phyloP scores from a whole-genome alignment of 2,329 filamentous ascomycete species.

The Xylariaceae sp. region DNA sequence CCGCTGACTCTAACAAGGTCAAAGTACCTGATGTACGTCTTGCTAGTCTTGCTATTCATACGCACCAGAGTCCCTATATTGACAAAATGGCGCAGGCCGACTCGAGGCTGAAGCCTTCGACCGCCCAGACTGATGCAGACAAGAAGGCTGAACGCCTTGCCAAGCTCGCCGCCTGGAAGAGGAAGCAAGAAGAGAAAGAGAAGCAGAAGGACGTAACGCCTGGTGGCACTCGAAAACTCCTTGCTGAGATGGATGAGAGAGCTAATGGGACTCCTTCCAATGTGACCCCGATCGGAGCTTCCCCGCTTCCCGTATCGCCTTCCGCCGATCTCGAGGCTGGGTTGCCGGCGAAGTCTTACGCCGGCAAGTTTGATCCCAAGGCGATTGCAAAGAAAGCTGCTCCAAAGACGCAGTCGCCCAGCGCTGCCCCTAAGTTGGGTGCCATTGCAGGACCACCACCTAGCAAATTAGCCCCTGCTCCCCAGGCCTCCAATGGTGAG shows the following conservation, averaged over 20 bases:
- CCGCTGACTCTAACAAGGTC: slow-evolving; percentile 38
- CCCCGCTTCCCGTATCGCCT: slow-evolving; percentile 43
- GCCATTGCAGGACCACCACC: slow-evolving; percentile 33
- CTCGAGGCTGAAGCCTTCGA: slow-evolving; percentile 43
- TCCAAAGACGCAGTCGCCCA: slow-evolving; percentile 46
- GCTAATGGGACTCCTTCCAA: slow-evolving; percentile 39
- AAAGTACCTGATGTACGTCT: slow-evolving; percentile 51
- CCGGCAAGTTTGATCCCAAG: slow-evolving; percentile 81
- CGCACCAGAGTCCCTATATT: too few relatives aligned
- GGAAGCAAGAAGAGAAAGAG: slow-evolving; percentile 72
- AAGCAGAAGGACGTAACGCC: slow-evolving; percentile 63
- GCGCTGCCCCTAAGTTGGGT: slow-evolving; percentile 45
- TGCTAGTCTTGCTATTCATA: too few relatives aligned
- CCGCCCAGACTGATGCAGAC: slow-evolving; percentile 57
- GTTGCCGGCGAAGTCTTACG: slow-evolving; percentile 55
- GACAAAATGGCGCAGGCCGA: slow-evolving; percentile 32
- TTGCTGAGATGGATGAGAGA: slow-evolving; percentile 68
- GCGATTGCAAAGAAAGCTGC: slow-evolving; percentile 74
- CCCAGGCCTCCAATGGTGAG: slow-evolving; percentile 16
- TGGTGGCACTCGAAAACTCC: slow-evolving; percentile 57
- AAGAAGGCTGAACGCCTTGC: slow-evolving; percentile 75
- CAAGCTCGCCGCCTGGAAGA: slow-evolving; percentile 86
- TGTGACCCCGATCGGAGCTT: slow-evolving; percentile 41
- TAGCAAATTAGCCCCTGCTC: slow-evolving; percentile 18
- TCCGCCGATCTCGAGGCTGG: slow-evolving; percentile 37